Conservation (phyloP, 345 rosid genomes). For the Hibiscus tridactylites region DNA sequence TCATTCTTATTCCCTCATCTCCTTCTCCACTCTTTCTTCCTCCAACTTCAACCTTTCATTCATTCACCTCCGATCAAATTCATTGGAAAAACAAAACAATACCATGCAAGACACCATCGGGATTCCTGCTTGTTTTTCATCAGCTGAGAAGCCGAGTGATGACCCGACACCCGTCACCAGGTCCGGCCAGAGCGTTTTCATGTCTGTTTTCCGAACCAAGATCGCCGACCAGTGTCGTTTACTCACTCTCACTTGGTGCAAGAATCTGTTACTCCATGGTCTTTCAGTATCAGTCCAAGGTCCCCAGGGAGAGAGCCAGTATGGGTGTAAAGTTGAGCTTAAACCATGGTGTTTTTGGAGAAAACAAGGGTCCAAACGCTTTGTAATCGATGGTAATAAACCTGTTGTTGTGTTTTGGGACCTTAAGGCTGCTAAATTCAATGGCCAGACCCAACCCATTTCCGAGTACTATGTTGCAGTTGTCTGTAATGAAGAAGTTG, state of each 20-base stretch:
- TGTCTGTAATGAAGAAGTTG: conserved; percentile 71
- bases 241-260: conserved; percentile 57
- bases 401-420: conserved; percentile 60
- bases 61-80: neutral
- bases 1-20: conserved; percentile 5
- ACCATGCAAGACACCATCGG: conserved; percentile 52
- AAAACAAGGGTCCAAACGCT: conserved; percentile 56
- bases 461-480: conserved; percentile 72
- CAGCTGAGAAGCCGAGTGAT: conserved; percentile 38
- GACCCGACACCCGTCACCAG: conserved; percentile 39
- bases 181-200: conserved; percentile 61
- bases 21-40: conserved; percentile 7
- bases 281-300: conserved; percentile 49
- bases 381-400: conserved; percentile 40
- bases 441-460: conserved; percentile 53
- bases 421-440: conserved; percentile 54
- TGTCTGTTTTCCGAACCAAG: conserved; percentile 53
- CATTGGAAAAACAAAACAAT: neutral
- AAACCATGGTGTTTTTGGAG: conserved; percentile 80
- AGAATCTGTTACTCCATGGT: conserved; percentile 51
- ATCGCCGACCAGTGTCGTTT: conserved; percentile 52
- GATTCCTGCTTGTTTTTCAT: conserved; percentile 61
- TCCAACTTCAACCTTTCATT: neutral
- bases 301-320: conserved; percentile 33
- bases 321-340: conserved; percentile 58